Conservation (phyloP, 140 eudicot species). For the Flaveria floridana region DNA sequence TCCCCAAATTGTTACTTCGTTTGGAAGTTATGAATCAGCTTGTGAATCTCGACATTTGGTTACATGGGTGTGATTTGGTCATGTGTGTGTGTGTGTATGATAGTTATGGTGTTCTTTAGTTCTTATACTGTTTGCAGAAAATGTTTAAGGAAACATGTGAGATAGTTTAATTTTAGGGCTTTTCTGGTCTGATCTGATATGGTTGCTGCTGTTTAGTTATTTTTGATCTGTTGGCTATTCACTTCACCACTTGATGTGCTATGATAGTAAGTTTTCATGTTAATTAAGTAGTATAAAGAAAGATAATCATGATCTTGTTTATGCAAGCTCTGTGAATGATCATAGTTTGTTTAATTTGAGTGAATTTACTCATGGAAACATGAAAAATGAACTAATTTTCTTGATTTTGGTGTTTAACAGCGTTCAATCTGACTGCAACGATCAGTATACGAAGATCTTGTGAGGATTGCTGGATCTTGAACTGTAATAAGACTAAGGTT, state of each 20-base stretch:
- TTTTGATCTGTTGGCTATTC: constrained; percentile 11
- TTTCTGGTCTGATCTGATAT: constrained; percentile 14
- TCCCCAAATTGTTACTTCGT: neutral
- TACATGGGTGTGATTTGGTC: neutral
- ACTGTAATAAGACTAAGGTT: constrained; percentile 9
- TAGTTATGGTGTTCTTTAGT: neutral
- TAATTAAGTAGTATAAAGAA: neutral
- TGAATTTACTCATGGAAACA: constrained; percentile 4
- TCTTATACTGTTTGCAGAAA: constrained; percentile 2
- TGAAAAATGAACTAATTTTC: constrained; percentile 9
- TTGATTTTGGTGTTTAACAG: constrained; percentile 25
- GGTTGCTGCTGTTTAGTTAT: neutral
- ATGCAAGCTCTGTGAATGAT: neutral
- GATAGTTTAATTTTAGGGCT: neutral
- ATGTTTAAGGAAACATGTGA: constrained; percentile 5
- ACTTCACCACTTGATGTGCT: neutral
- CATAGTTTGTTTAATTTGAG: constrained; percentile 2
- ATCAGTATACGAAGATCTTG: constrained; percentile 26
- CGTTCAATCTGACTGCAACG: constrained; percentile 10
- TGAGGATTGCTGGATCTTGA: constrained; percentile 19
- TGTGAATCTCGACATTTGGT: neutral
- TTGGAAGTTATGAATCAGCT: neutral
- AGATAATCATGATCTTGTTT: neutral
- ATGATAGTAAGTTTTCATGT: neutral
- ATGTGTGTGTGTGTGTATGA: neutral